A percentile compares a stretch with the other conserved stretches of the same genome.
Conservation (phyloP, 768 basidiomycete genomes). For the Xerocomus spinulosus region DNA sequence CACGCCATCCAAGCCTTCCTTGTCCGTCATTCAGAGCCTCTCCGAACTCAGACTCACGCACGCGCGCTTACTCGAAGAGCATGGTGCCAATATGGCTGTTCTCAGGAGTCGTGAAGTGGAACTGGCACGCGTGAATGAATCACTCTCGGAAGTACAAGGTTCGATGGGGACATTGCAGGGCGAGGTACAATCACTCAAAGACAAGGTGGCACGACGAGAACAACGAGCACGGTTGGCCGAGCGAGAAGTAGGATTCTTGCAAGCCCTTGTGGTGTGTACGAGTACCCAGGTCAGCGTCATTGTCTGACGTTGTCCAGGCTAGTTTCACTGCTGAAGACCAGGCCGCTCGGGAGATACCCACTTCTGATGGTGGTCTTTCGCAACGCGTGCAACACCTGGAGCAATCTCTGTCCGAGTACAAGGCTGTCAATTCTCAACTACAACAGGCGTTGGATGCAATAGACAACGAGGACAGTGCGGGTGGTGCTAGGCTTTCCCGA, state of each 20-base stretch:
- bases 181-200: conserved; percentile 38
- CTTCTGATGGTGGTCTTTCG: conserved; percentile 30
- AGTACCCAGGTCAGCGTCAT: background rate
- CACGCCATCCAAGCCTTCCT: conserved; percentile 42
- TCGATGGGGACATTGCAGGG: conserved; percentile 32
- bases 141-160: conserved; percentile 35
- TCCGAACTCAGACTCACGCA: conserved; percentile 58
- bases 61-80: conserved; percentile 61
- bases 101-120: conserved; percentile 53
- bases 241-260: conserved; percentile 61
- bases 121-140: conserved; percentile 36
- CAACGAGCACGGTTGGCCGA: conserved; percentile 43
- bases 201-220: conserved; percentile 34
- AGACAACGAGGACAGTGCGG: conserved; percentile 30
- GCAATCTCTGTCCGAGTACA: conserved; percentile 51
- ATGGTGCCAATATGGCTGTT: conserved; percentile 52
- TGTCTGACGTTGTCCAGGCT: conserved; percentile 36
- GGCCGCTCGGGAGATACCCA: conserved; percentile 30
- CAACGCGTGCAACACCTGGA: conserved; percentile 54
- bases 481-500: conserved; percentile 22
- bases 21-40: conserved; percentile 55
- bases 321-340: conserved; percentile 60
- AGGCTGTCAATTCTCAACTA: conserved; percentile 42
- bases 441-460: conserved; percentile 45
- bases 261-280: conserved; percentile 59